phyloP scores from a whole-genome alignment of 257 asterid species.

The Perilla frutescens region DNA sequence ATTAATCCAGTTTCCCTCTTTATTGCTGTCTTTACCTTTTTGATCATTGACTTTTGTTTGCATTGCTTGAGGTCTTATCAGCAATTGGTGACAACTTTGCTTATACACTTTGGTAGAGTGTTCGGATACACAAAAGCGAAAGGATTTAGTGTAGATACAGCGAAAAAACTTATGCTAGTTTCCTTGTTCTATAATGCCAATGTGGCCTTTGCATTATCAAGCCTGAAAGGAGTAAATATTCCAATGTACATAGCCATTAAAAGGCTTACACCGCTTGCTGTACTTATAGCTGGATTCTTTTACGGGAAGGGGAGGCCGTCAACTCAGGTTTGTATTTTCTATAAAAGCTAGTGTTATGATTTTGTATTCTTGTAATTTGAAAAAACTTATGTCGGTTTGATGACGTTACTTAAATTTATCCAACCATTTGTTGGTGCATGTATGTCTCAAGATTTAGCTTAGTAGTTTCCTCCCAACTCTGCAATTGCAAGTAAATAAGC shows the following conservation, averaged over 20 bases:
- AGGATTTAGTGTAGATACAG: conserved; percentile 70
- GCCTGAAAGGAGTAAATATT: conserved; percentile 97
- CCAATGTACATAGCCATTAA: conserved; percentile 99
- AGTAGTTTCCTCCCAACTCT: background rate
- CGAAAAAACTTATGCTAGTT: conserved; percentile 79
- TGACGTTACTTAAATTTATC: background rate
- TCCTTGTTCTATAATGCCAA: conserved; percentile 96
- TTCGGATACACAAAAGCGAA: conserved; percentile 77
- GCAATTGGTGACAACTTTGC: conserved; percentile 92
- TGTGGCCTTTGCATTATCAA: conserved; percentile 97
- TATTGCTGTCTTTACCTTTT: background rate
- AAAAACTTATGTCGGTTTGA: background rate
- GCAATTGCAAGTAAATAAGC: conserved; percentile 4
- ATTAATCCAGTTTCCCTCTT: background rate
- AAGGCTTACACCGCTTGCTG: conserved; percentile 98
- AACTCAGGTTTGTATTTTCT: conserved; percentile 64
- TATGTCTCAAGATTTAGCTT: conserved; percentile 9
- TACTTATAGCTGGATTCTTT: conserved; percentile 86
- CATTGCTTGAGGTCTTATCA: conserved; percentile 50
- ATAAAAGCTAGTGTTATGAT: background rate
- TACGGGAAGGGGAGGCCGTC: conserved; percentile 88
- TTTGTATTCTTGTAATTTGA: background rate
- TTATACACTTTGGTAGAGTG: conserved; percentile 78
- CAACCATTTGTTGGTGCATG: background rate
- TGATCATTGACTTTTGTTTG: conserved; percentile 49